Conservation (phyloP, 176 grass and related monocot species). For the Cenchrus purpureus region DNA sequence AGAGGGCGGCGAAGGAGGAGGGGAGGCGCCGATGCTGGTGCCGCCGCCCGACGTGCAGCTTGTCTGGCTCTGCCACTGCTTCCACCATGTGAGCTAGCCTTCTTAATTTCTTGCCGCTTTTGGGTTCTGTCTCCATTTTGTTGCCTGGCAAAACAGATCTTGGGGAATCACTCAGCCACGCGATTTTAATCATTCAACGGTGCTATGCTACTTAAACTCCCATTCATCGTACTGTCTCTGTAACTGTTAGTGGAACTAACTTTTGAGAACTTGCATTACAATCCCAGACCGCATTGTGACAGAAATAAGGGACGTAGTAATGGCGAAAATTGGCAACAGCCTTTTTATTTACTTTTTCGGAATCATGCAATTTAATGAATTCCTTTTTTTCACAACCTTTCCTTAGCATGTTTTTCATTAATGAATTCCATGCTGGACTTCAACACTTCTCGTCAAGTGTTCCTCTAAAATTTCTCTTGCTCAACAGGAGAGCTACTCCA, state of each 20-base stretch:
- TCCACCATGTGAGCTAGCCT: constrained; percentile 61
- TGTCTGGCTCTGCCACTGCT: constrained; percentile 91
- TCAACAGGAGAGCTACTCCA: constrained; percentile 60
- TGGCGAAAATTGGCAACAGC: not conserved
- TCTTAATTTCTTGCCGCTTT: constrained; percentile 20
- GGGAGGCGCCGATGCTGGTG: constrained; percentile 60
- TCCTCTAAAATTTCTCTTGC: not conserved
- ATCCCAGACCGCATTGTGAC: not conserved
- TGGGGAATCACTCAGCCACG: not conserved
- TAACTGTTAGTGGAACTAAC: not conserved
- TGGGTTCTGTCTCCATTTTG: not conserved
- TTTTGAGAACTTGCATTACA: not conserved
- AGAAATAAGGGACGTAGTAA: not conserved
- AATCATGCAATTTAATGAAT: not conserved
- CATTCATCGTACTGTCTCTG: not conserved
- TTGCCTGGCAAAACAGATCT: not conserved
- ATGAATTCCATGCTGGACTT: not conserved
- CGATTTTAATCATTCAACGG: constrained; percentile 1
- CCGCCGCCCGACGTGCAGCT: constrained; percentile 79
- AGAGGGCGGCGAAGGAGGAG: constrained; percentile 31
- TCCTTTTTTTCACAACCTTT: no score
- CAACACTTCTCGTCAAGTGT: not conserved
- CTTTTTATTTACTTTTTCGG: not conserved
- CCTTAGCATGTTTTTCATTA: not conserved
- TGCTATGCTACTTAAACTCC: not conserved